Conservation (phyloP, 805 yeast genomes). For the Candida quercuum region DNA sequence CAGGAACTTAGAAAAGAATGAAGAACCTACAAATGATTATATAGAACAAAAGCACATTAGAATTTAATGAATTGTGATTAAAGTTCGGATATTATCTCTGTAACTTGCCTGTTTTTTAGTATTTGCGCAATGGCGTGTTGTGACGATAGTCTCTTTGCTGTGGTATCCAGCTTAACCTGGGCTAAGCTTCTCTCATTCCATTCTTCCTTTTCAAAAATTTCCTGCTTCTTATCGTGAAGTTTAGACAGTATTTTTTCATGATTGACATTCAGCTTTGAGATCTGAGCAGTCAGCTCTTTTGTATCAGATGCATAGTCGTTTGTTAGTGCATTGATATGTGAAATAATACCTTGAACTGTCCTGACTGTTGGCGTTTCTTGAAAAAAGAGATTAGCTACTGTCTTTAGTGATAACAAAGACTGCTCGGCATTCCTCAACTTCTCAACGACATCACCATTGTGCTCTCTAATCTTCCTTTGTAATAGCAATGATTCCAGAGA, state of each 20-base stretch:
- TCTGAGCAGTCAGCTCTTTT: slow-evolving; percentile 13
- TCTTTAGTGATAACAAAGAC: slow-evolving; percentile 15
- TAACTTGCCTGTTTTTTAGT: slow-evolving; percentile 6
- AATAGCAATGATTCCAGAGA: slow-evolving; percentile 14
- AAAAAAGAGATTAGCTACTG: slow-evolving; percentile 9
- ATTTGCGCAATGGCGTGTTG: slow-evolving; percentile 4
- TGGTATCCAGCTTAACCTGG: slow-evolving; percentile 12
- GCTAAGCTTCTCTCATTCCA: slow-evolving; percentile 10
- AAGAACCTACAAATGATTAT: neutral
- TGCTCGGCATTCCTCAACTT: slow-evolving; percentile 16
- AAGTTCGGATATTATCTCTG: slow-evolving; percentile 12
- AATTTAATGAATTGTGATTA: too few relatives aligned
- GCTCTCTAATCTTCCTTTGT: slow-evolving; percentile 15
- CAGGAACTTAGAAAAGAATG: slow-evolving; percentile 9
- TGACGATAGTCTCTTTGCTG: slow-evolving; percentile 6
- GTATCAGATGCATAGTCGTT: slow-evolving; percentile 16
- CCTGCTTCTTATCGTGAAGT: slow-evolving; percentile 3
- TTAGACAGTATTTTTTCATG: slow-evolving; percentile 15
- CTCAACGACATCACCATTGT: slow-evolving; percentile 2
- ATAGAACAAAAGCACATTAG: too few relatives aligned
- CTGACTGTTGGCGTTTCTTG: slow-evolving; percentile 9
- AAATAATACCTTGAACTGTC: slow-evolving; percentile 10
- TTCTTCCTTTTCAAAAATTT: slow-evolving; percentile 2
- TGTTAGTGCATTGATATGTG: slow-evolving; percentile 12
- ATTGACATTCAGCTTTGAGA: slow-evolving; percentile 16